Percentiles rank a stretch among this genome's conserved stretches.
Conservation (phyloP, 768 basidiomycete species). For the Tulasnella sp. region DNA sequence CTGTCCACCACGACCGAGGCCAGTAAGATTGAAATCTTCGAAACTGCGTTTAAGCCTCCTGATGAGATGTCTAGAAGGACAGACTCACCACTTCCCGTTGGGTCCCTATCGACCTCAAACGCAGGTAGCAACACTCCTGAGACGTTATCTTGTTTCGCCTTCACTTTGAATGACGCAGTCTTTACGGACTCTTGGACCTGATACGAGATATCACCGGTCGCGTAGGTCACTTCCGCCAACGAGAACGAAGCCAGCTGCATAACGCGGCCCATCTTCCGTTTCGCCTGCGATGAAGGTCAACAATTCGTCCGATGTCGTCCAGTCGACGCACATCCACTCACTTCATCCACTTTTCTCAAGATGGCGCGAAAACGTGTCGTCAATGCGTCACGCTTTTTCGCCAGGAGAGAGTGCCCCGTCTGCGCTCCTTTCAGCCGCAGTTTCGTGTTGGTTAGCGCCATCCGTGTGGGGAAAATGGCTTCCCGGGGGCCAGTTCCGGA, state of each 20-base stretch:
- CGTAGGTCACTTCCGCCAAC: conserved; percentile 96
- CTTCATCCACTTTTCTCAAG: conserved; percentile 94
- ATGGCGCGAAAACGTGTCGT: conserved; percentile 91
- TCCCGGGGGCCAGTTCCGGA: conserved; percentile 83
- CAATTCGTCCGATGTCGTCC: not conserved
- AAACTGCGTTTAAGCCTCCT: not conserved
- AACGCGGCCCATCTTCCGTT: conserved; percentile 96
- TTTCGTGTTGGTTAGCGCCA: conserved; percentile 92
- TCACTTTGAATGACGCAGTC: conserved; percentile 81
- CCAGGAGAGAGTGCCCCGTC: conserved; percentile 87
- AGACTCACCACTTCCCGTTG: conserved; percentile 57
- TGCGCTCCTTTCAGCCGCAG: conserved; percentile 81
- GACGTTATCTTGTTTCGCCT: conserved; percentile 94
- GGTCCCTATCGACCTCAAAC: conserved; percentile 80
- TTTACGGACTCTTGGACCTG: conserved; percentile 95
- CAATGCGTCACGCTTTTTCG: conserved; percentile 96
- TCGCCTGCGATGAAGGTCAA: conserved; percentile 51
- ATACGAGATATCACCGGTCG: conserved; percentile 94
- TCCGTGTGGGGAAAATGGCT: conserved; percentile 91
- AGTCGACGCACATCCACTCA: conserved; percentile 27
- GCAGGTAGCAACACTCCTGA: conserved; percentile 92
- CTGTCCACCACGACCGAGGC: conserved; percentile 92
- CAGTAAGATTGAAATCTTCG: conserved; percentile 90
- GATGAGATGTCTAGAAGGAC: not conserved
- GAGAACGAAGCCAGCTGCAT: conserved; percentile 99